Base-by-base conservation (phyloP, 2,329 filamentous ascomycete genomes). In the Sporothrix euskadiensis region DNA sequence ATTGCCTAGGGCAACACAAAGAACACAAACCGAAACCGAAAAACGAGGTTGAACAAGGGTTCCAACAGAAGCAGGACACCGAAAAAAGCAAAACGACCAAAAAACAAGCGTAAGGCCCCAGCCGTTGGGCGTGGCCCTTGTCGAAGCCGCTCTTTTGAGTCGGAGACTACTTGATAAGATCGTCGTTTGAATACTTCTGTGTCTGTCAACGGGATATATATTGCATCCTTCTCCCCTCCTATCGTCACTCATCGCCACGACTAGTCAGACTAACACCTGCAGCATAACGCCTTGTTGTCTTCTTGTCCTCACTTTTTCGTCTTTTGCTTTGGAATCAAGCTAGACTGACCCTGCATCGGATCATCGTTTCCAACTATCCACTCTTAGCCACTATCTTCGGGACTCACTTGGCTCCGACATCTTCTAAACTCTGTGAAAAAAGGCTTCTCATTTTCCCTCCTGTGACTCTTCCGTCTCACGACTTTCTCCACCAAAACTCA, bases 251-350 rank as follows among this genome's bases (percentile, higher is more conserved):
- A 35, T 39, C 30, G 30, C 22, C 44, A 56, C 16, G 8, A 39
- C 47, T 19, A 49, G 4, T 49, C 14, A 3, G 14, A 49, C 14
- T 26, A 5, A 32, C 26, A 56, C 9, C 44, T 6, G 26, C 14
- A 49, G 12, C 39, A 35, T 12, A 35, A 47, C 39, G 22, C n/a
- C 35, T 35, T 35, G 35, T 35, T 35, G 35, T 35, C 35, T 35
- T 35, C 35, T 35, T 35, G 35, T 35, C 35, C 8, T 35, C 35
- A 35, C 35, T 35, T 47, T 30, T 10, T 9, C 16, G 44, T 47
- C 35, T n/a, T 68, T 6, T 35, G 16, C 41, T 52, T 52, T 52
- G 65, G 52, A 52, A 68, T 35, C 44, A 68, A 47, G 65, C 44
- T 52, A 52, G 41, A 68, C 65, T 68, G 65, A 68, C 44, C 5